Evolutionary conservation across 768 basidiomycete genomes (phyloP), one percentile per base, ranked within the genome.

Genomic region (Albatrellus ellisii): DNA sequence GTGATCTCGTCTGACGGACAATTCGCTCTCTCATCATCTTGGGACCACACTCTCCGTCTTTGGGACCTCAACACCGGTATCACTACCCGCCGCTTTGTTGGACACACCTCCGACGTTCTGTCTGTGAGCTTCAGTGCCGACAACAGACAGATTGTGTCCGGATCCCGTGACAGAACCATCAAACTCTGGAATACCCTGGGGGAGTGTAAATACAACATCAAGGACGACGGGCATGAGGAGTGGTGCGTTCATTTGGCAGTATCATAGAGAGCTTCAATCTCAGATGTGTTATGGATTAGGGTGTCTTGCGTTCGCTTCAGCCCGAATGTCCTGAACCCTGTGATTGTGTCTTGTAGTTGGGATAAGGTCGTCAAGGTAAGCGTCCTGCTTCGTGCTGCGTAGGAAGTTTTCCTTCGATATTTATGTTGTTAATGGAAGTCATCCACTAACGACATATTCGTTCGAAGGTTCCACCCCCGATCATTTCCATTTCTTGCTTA

Each of bases 101-200:
- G 95, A 52, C 95, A 99, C 74, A 91, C 79, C 48, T 86, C 88
- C 50, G 95, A 99, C 59, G 94, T 99, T 51, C 77, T 99, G 46
- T 95, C 91, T 52, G 95, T 99, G 69, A 94, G 89, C 65, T 99
- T 99, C 79, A 91, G 87, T 52, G 95, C 95, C 46, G 95, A 99
- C 68, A 98, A 99, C 79, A 73, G 95, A 61, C 95, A 98, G 64
- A 99, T 99, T 61, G 95, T 99, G 54, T 95, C 91, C 40, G 95
- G 91, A 42, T 92, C 91, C 48, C 86, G 95, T 52, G 95, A 99
- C 76, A 73, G 72, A 61, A 80, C 86, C 29, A 99, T 99, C 74
- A 99, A 98, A 66, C 86, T 99, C 58, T 99, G 95, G 95, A 99
- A 99, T 72, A 99, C 95, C 47, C 80, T 99, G 51, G 95, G 95